These are phyloP conservation scores for Blechomonas ayalai DNA, from an alignment of 208 protist genomes.

Conservation along the genomic window DNA sequence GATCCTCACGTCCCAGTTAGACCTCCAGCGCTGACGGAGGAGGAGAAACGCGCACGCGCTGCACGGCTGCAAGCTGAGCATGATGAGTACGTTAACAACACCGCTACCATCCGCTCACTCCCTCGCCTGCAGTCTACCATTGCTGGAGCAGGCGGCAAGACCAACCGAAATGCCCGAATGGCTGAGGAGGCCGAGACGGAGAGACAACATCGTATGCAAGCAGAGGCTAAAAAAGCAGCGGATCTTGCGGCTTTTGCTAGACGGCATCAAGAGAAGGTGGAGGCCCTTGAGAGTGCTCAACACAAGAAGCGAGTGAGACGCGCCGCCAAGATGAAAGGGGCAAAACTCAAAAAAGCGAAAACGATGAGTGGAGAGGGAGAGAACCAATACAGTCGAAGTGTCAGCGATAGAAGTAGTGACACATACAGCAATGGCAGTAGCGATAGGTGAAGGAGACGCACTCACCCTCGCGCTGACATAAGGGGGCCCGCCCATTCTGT, in stretches of 20 bases:
- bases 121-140: constrained; percentile 75
- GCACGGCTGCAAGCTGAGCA: constrained; percentile 62
- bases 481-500: too few relatives aligned
- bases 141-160: constrained; percentile 74
- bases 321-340: constrained; percentile 19
- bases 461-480: too few relatives aligned
- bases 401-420: background rate
- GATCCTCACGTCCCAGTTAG: too few relatives aligned
- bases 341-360: constrained; percentile 13
- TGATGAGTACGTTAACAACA: constrained; percentile 55
- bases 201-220: constrained; percentile 38
- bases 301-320: constrained; percentile 40
- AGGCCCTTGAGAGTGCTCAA: constrained; percentile 25
- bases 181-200: constrained; percentile 55
- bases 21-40: constrained; percentile 36
- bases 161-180: constrained; percentile 53
- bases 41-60: constrained; percentile 44
- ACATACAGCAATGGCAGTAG: too few relatives aligned
- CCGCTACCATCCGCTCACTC: constrained; percentile 63
- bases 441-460: too few relatives aligned
- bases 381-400: background rate
- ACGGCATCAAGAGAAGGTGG: constrained; percentile 37
- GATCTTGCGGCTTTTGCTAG: constrained; percentile 21
- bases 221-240: constrained; percentile 17
- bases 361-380: background rate